Evolutionary conservation across 768 basidiomycete species (phyloP).

Genomic region (Lactarius sanguifluus): DNA sequence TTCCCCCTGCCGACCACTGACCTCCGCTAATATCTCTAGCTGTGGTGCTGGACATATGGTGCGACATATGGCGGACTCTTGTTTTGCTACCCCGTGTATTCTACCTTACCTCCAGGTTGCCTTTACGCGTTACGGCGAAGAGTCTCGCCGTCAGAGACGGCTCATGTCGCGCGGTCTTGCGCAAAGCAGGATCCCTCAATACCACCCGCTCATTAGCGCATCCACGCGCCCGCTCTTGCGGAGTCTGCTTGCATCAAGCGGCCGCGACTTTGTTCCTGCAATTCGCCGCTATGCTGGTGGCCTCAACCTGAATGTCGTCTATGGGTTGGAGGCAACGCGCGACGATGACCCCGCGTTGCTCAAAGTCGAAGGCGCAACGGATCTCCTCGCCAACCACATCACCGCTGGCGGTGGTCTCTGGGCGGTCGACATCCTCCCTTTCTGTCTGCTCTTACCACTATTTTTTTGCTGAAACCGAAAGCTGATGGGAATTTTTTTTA

Average conservation of each 20-base stretch:
- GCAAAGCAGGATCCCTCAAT: slow-evolving; percentile 17
- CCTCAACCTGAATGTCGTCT: slow-evolving; percentile 46
- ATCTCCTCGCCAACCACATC: slow-evolving; percentile 45
- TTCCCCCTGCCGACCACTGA: neutral
- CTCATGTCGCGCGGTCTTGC: slow-evolving; percentile 28
- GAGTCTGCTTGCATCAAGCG: slow-evolving; percentile 22
- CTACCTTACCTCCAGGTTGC: slow-evolving; percentile 19
- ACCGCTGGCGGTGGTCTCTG: slow-evolving; percentile 46
- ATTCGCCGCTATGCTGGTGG: slow-evolving; percentile 28
- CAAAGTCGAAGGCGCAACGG: slow-evolving; percentile 46
- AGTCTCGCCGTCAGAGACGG: slow-evolving; percentile 27
- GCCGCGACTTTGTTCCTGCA: slow-evolving; percentile 22
- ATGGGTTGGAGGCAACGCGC: slow-evolving; percentile 52
- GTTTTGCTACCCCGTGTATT: neutral
- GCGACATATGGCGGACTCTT: neutral
- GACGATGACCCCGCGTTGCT: slow-evolving; percentile 43
- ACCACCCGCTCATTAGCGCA: slow-evolving; percentile 25
- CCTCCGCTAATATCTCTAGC: neutral
- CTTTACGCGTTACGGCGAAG: slow-evolving; percentile 28
- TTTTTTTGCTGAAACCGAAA: slow-evolving; percentile 30
- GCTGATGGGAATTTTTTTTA: neutral
- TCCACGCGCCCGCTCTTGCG: slow-evolving; percentile 28
- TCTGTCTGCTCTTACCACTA: slow-evolving; percentile 32
- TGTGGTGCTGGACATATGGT: slow-evolving; percentile 30
- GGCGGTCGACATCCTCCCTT: slow-evolving; percentile 43